These are phyloP conservation scores for Pistacia vera DNA, from an alignment of 345 rosid genomes.

Conservation along the genomic window DNA sequence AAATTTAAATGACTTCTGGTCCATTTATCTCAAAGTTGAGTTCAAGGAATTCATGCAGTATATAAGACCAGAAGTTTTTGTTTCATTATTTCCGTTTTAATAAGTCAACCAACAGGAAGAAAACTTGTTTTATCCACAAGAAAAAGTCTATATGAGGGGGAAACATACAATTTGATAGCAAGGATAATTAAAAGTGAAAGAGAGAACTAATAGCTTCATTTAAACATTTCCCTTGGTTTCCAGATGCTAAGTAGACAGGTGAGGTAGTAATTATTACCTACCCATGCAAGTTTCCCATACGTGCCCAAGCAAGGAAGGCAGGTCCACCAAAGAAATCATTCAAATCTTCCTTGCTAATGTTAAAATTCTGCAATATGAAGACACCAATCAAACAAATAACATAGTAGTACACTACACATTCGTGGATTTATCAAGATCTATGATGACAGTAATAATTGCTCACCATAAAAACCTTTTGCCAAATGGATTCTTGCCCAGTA, in stretches of 20 bases:
- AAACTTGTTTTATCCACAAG: too few species aligned
- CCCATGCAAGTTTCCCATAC: constrained; percentile 99
- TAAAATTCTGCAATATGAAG: constrained; percentile 60
- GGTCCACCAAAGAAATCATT: constrained; percentile 94
- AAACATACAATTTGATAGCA: constrained; percentile 1
- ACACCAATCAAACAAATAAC: constrained; percentile 3
- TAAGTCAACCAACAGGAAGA: too few species aligned
- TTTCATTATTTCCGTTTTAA: too few species aligned
- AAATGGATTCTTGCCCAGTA: constrained; percentile 90
- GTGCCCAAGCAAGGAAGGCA: constrained; percentile 99
- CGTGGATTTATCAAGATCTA: constrained; percentile 4
- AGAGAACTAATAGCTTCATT: not conserved
- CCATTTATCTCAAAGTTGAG: too few species aligned
- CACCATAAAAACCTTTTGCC: constrained; percentile 94
- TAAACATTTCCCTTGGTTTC: not conserved
- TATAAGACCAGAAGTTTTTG: too few species aligned
- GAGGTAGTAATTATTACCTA: constrained; percentile 26
- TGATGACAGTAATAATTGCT: not conserved
- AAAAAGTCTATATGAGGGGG: not conserved
- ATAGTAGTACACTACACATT: not conserved
- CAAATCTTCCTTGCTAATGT: constrained; percentile 65
- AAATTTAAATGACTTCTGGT: too few species aligned
- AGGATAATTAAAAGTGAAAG: not conserved
- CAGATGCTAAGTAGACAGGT: not conserved
- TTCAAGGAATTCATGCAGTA: too few species aligned